Percentiles rank a stretch among this genome's conserved stretches.
Evolutionary conservation across 306 rosid species (phyloP).

Genomic region (Sicyos edulis): DNA sequence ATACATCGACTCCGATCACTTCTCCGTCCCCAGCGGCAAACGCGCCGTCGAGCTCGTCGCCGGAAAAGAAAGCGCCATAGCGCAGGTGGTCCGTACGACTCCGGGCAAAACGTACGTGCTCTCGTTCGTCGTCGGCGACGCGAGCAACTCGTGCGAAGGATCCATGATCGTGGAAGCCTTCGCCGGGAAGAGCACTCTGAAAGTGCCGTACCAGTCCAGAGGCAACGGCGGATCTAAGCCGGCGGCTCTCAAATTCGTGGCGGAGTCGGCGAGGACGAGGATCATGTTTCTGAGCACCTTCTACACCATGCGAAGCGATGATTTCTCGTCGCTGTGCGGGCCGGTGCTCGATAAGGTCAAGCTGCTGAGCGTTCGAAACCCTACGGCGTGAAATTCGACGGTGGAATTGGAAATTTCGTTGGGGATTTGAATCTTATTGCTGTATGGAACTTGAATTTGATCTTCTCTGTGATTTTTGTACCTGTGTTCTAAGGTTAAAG

Average conservation of each 20-base stretch:
- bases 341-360: constrained; percentile 89
- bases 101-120: constrained; percentile 66
- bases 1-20: constrained; percentile 75
- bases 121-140: constrained; percentile 75
- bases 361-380: constrained; percentile 57
- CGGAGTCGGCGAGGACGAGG: constrained; percentile 48
- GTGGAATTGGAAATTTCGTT: neutral
- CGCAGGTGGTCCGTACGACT: constrained; percentile 71
- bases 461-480: constrained; percentile 19
- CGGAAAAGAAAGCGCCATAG: constrained; percentile 93
- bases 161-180: constrained; percentile 85
- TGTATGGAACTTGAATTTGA: neutral
- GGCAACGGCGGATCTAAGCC: constrained; percentile 89
- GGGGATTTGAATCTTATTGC: constrained; percentile 1
- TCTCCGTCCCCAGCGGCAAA: constrained; percentile 67
- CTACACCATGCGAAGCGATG: constrained; percentile 89
- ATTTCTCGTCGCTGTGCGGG: constrained; percentile 86
- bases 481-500: neutral
- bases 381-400: constrained; percentile 19
- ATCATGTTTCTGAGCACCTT: constrained; percentile 77
- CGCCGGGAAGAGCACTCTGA: constrained; percentile 59
- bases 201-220: constrained; percentile 80
- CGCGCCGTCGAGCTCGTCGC: constrained; percentile 82
- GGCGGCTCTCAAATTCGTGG: constrained; percentile 61
- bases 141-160: constrained; percentile 82